Conservation (phyloP, 371 early-diverging fungal species). For the Gilbertella persicaria region DNA sequence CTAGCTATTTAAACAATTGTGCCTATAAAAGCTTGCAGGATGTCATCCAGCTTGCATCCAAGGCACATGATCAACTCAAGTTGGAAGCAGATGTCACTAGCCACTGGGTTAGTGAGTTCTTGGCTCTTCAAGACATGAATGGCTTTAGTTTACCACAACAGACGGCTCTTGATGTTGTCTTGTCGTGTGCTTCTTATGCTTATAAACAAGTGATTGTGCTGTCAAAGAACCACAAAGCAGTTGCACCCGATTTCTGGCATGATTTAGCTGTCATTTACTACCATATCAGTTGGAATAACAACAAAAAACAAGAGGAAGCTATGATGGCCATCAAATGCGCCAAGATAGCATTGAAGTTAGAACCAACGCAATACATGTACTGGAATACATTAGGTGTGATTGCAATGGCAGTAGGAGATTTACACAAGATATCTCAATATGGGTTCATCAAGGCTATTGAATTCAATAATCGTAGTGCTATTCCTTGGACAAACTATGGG, state of each 20-base stretch:
- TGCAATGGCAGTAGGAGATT: constrained; percentile 32
- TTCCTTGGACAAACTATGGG: constrained; percentile 85
- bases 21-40: constrained; percentile 34
- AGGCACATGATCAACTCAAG: constrained; percentile 43
- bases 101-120: constrained; percentile 34
- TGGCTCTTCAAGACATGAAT: constrained; percentile 22
- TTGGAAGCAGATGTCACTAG: constrained; percentile 35
- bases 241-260: constrained; percentile 51
- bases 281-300: constrained; percentile 22
- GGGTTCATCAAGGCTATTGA: constrained; percentile 82
- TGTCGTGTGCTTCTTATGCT: constrained; percentile 48
- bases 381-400: constrained; percentile 84
- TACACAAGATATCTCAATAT: constrained; percentile 78
- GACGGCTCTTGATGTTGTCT: constrained; percentile 35
- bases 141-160: constrained; percentile 38
- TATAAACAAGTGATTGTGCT: constrained; percentile 58
- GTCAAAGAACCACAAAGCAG: constrained; percentile 31
- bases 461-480: constrained; percentile 63
- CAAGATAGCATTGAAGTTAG: constrained; percentile 66
- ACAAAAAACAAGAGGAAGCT: constrained; percentile 11
- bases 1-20: constrained; percentile 50
- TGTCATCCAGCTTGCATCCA: constrained; percentile 26
- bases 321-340: constrained; percentile 51
- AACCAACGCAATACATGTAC: constrained; percentile 57
- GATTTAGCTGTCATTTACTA: constrained; percentile 50